Evolutionary conservation across 2,329 filamentous ascomycete species (phyloP), one percentile per base, ranked within the genome.

Genomic region (Exophiala calicioides): DNA sequence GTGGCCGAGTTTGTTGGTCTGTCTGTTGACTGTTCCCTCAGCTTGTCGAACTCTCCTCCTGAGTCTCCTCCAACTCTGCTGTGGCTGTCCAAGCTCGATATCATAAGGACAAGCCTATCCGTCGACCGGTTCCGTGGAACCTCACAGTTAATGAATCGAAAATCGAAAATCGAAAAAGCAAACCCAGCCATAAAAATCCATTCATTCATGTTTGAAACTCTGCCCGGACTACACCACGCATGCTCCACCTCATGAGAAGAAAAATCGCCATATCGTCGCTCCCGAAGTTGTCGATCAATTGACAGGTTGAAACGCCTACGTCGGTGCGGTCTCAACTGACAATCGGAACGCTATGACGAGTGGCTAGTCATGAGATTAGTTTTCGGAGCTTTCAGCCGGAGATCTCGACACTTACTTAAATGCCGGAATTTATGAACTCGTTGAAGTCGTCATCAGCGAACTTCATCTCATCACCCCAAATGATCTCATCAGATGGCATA

Each of bases 221-320:
- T 45, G 51, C 53, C 53, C 50, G 37, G 53, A 56, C 50, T 53
- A 51, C 53, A 53, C 53, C 53, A 53, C 53, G 53, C 48, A 46
- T 51, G 53, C 38, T 39, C 42, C 29, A 26, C 36, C 20, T 26
- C 49, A 41, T 42, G 40, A 51, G 38, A 35, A 35, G 12, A 19
- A 13, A 23, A 24, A 29, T 26, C 29, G 41, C 30, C 46, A 31
- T 35, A 29, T 39, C 31, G n/a, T n/a, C n/a, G n/a, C 13, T 27
- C 13, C 19, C 21, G 38, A 42, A 23, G 30, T 27, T 20, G 19
- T 20, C 3, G 33, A 10, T 10, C 32, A 34, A 18, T 9, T 10
- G 8, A 15, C 13, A 7, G 5, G 7, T 6, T 15, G 30, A 7
- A 32, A 12, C 20, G 7, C 33, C 9, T 7, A 18, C 18, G 33